These are phyloP conservation scores for Hevea brasiliensis DNA, from an alignment of 345 rosid species.

Conservation along the genomic window DNA sequence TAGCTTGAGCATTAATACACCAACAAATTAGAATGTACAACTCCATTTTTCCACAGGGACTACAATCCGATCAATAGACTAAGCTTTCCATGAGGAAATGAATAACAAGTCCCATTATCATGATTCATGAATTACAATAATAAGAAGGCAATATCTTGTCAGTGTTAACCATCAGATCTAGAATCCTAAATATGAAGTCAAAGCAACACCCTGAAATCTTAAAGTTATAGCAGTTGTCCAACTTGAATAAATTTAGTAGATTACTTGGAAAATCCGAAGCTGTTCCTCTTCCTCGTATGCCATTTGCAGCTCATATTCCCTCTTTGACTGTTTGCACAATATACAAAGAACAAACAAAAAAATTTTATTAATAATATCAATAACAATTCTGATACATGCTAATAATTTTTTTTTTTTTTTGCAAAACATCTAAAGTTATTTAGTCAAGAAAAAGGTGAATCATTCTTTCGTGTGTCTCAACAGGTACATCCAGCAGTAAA, in stretches of 20 bases:
- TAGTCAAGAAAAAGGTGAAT: neutral
- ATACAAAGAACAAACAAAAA: slow-evolving; percentile 5
- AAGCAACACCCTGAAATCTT: neutral
- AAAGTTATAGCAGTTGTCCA: neutral
- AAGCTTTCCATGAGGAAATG: neutral
- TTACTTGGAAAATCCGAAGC: slow-evolving; percentile 83
- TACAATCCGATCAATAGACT: neutral
- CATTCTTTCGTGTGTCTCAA: neutral
- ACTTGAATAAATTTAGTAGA: slow-evolving; percentile 1
- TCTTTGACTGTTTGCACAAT: slow-evolving; percentile 54
- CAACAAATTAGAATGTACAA: neutral
- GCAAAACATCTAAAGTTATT: neutral
- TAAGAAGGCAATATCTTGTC: neutral
- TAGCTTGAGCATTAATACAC: too few species aligned
- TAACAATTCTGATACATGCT: neutral
- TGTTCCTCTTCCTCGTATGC: slow-evolving; percentile 75
- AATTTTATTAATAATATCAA: neutral
- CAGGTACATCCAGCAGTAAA: neutral
- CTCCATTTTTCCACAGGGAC: neutral
- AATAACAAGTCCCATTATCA: neutral
- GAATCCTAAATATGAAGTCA: neutral
- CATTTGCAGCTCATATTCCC: slow-evolving; percentile 64
- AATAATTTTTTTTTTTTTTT: neutral
- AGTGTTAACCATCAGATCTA: neutral
- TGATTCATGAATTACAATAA: neutral